Conservation (phyloP, 2,329 filamentous ascomycete genomes). For the Aspergillus transmontanensis region DNA sequence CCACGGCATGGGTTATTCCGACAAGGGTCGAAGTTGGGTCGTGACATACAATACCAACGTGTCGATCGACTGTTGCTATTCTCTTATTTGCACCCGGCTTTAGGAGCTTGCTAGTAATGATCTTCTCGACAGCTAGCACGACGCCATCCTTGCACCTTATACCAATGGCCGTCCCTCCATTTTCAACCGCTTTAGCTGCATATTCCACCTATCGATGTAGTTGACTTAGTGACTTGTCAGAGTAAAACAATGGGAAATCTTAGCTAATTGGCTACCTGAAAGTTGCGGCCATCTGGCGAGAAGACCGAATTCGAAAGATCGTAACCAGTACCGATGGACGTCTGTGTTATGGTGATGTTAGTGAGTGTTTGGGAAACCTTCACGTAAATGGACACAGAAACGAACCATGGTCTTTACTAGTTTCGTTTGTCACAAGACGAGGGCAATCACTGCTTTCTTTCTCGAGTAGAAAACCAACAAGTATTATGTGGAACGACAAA, state of each 20-base stretch:
- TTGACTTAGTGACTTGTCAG: slow-evolving; percentile 16
- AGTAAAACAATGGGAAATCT: neutral
- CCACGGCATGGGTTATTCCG: neutral
- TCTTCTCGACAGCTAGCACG: slow-evolving; percentile 94
- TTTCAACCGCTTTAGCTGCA: slow-evolving; percentile 97
- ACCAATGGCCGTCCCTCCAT: slow-evolving; percentile 92
- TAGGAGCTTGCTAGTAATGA: slow-evolving; percentile 90
- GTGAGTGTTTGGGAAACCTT: slow-evolving; percentile 18
- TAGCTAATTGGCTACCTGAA: slow-evolving; percentile 67
- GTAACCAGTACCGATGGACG: slow-evolving; percentile 99
- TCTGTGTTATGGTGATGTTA: slow-evolving; percentile 57
- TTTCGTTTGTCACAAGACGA: neutral
- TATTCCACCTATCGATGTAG: slow-evolving; percentile 72
- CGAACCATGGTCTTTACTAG: slow-evolving; percentile 24
- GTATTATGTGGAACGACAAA: neutral
- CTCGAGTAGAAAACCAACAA: neutral
- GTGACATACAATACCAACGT: slow-evolving; percentile 81
- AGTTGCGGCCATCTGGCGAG: slow-evolving; percentile 97
- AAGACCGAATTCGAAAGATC: slow-evolving; percentile 99
- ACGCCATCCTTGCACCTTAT: slow-evolving; percentile 97
- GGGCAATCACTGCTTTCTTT: neutral
- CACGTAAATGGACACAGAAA: slow-evolving; percentile 14
- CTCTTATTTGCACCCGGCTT: slow-evolving; percentile 96
- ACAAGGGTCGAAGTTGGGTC: neutral
- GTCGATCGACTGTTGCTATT: slow-evolving; percentile 91